These are phyloP conservation scores for Neurospora cerealis DNA, from an alignment of 495 filamentous ascomycete species.

Conservation along the genomic window DNA sequence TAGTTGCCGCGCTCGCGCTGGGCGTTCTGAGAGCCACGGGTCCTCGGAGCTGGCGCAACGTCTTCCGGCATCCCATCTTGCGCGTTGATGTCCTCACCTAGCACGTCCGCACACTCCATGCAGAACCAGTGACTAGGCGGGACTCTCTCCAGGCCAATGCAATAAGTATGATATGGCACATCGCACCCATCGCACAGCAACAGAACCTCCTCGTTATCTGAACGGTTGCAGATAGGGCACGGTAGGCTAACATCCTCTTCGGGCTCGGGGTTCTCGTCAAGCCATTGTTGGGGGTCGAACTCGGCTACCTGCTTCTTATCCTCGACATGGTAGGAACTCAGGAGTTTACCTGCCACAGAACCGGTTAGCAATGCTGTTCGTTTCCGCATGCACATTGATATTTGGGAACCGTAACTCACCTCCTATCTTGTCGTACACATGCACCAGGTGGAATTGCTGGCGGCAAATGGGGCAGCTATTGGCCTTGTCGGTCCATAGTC, in stretches of 20 bases:
- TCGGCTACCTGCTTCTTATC: constrained; percentile 86
- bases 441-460: constrained; percentile 77
- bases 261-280: constrained; percentile 64
- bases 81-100: constrained; percentile 38
- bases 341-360: constrained; percentile 46
- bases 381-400: not conserved
- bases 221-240: constrained; percentile 69
- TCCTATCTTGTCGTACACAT: constrained; percentile 65
- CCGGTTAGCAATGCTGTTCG: constrained; percentile 16
- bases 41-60: constrained; percentile 6
- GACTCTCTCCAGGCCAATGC: constrained; percentile 65
- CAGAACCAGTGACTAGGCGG: constrained; percentile 79
- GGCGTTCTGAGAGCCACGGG: not conserved
- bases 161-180: constrained; percentile 74
- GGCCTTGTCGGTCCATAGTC: constrained; percentile 87
- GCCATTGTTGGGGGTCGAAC: constrained; percentile 68
- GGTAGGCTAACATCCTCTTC: constrained; percentile 51
- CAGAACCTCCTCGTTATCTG: constrained; percentile 68
- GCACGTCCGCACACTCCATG: constrained; percentile 51
- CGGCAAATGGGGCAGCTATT: constrained; percentile 98
- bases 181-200: constrained; percentile 85
- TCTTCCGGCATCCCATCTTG: not conserved
- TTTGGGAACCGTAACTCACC: constrained; percentile 45
- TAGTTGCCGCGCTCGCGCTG: constrained; percentile 7
- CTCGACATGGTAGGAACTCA: constrained; percentile 77